Percentiles rank a stretch among this genome's conserved stretches.
Evolutionary conservation across 2,329 filamentous ascomycete genomes (phyloP).

Genomic region (Teratosphaeria pseudoeucalypti): DNA sequence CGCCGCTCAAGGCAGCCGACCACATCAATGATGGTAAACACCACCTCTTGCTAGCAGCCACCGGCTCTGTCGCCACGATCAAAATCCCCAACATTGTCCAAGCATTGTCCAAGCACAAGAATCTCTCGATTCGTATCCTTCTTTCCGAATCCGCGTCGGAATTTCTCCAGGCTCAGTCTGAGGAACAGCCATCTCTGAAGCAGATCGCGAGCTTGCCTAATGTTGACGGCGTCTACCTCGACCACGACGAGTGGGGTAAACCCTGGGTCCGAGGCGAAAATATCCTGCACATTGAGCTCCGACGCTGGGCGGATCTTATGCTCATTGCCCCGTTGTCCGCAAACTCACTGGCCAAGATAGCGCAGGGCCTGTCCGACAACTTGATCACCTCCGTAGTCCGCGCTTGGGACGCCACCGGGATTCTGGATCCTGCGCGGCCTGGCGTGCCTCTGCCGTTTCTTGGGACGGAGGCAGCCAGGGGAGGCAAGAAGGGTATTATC

Average conservation of each 20-base stretch:
- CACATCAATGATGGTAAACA: slow-evolving; percentile 40
- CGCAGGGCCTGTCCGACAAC: slow-evolving; percentile 65
- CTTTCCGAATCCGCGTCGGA: slow-evolving; percentile 62
- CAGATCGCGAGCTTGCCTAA: slow-evolving; percentile 51
- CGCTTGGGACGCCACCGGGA: slow-evolving; percentile 74
- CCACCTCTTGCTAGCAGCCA: slow-evolving; percentile 56
- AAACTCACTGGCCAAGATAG: slow-evolving; percentile 78
- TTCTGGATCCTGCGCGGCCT: slow-evolving; percentile 37
- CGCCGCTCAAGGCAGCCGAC: slow-evolving; percentile 23
- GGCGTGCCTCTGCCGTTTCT: slow-evolving; percentile 11
- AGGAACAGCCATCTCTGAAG: slow-evolving; percentile 62
- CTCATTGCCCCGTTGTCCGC: slow-evolving; percentile 73
- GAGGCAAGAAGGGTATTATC: slow-evolving; percentile 54
- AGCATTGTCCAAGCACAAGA: slow-evolving; percentile 42
- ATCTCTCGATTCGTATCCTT: slow-evolving; percentile 73
- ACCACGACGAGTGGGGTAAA: slow-evolving; percentile 74
- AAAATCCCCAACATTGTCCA: slow-evolving; percentile 49
- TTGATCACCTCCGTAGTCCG: slow-evolving; percentile 63
- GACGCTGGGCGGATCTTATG: slow-evolving; percentile 71
- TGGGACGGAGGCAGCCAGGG: not conserved
- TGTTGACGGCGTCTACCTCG: slow-evolving; percentile 71
- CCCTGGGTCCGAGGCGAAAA: slow-evolving; percentile 69
- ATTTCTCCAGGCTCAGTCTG: slow-evolving; percentile 66
- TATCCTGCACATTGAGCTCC: slow-evolving; percentile 84
- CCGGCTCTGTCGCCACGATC: slow-evolving; percentile 76